Evolutionary conservation across 2,329 filamentous ascomycete genomes (phyloP), one percentile per base, ranked within the genome.

Genomic region (Ascosphaera acerosa): DNA sequence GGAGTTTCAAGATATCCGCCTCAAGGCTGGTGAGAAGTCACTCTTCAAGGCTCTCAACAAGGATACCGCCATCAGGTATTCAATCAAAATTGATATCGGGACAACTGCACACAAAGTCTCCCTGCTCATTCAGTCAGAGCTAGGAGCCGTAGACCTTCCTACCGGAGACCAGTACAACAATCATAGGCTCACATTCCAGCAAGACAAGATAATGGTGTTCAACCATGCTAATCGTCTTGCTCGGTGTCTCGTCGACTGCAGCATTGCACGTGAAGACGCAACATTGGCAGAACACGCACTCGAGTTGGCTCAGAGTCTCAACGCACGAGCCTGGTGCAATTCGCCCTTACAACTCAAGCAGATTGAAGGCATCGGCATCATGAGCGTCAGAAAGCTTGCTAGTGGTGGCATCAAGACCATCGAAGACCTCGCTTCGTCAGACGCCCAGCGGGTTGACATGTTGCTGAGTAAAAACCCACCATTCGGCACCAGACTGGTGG

Each of bases 301-400:
- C 2, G 75, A 84, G 43, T 61, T 94, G 4, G 64, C 74, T 30
- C 64, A 84, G 34, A 80, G 77, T 38, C 54, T 94, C 32, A 64
- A 67, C 15, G 76, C 81, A 2, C 66, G 64, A 35, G 62, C 62
- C 1, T 91, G 82, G 87, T 87, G 97, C 43, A 70, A 75, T 19
- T 76, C 70, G 2, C 66, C 76, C 0, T 59, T 74, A 15, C 76
- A 92, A 40, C 63, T 97, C 43, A 74, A 75, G 36, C 84, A 94
- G 47, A 62, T 97, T 2, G 68, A 76, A 0, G 65, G 70, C 2
- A 65, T 94, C 36, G 87, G 87, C 0, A 57, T 68, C 3, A 76
- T 71, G 1, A 64, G 66, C n/a, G 69, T 77, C 38, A 64, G 73
- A 22, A 87, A 76, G 46, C 61, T 94, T 27, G 63, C 68, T 3